Percentiles rank a stretch among this genome's conserved stretches.
These are phyloP conservation scores for Pleurotus citrinopileatus DNA, from an alignment of 768 basidiomycete genomes.

Conservation along the genomic window DNA sequence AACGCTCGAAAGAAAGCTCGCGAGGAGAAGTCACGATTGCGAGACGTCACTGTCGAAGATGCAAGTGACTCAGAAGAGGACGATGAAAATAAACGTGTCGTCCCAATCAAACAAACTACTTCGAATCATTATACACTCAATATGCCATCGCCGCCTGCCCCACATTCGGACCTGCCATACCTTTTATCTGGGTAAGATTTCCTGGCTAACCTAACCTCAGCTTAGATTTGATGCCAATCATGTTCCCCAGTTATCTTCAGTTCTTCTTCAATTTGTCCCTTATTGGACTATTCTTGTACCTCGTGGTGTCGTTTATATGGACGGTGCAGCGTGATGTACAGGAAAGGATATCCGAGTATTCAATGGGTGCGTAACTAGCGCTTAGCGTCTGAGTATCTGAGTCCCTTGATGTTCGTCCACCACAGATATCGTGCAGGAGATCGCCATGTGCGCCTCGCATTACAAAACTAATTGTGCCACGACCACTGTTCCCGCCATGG, in stretches of 20 bases:
- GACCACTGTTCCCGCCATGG: constrained; percentile 84
- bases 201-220: not conserved
- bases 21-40: constrained; percentile 24
- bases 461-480: constrained; percentile 82
- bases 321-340: constrained; percentile 91
- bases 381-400: constrained; percentile 17
- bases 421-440: constrained; percentile 89
- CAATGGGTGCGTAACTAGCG: constrained; percentile 60
- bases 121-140: constrained; percentile 85
- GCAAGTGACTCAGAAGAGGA: constrained; percentile 41
- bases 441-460: constrained; percentile 77
- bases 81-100: constrained; percentile 40
- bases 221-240: constrained; percentile 14
- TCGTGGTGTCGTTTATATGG: constrained; percentile 81
- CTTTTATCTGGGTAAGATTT: constrained; percentile 76
- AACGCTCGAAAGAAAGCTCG: constrained; percentile 54
- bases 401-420: not conserved
- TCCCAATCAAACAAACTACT: constrained; percentile 49
- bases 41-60: constrained; percentile 34
- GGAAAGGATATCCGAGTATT: constrained; percentile 83
- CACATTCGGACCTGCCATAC: constrained; percentile 71
- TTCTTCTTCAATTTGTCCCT: constrained; percentile 92
- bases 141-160: constrained; percentile 57
- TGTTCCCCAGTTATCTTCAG: constrained; percentile 72
- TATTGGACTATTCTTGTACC: constrained; percentile 78